Evolutionary conservation across 2,329 filamentous ascomycete species (phyloP), one percentile per base, ranked within the genome.

Genomic region (Rutstroemia sp.): DNA sequence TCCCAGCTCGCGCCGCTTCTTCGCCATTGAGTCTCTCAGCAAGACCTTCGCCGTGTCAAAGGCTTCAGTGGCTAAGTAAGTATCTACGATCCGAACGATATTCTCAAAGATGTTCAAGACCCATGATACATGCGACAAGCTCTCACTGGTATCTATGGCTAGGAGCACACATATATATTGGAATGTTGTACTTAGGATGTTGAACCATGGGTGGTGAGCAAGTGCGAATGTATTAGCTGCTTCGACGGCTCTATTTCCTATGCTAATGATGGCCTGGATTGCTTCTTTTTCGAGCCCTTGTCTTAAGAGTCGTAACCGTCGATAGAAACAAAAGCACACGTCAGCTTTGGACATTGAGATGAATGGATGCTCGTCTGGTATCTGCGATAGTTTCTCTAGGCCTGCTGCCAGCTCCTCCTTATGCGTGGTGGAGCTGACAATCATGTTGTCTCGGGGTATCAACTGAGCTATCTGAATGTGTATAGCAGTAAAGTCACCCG

Each of bases 81-180:
- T 60, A 37, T 64, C 38, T n/a, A 58, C 60, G 7, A 55, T 48
- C 3, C 55, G 19, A 2, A 57, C 52, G 9, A 57, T 56, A 19
- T 52, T 60, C 16, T 63, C 59, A 14, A 65, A 57, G 6, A 58
- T 60, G 14, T 61, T 58, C 37, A 64, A 21, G 7, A 63, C 57
- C 21, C 46, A 21, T 5, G 62, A 60, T 9, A 65, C 45, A 47
- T 64, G 57, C 3, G 51, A 44, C 2, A 65, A 42, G 44, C 62
- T 64, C 27, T 62, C 60, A 3, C 56, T 38, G 10, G 61, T 64
- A 8, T 49, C 56, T 10, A 65, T 53, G 5, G 60, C 58, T 1
- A 65, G 54, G 4, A 66, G 57, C 8, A 66, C 57, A 21, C 62
- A 64, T 5, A 63, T 46, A 34, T 59, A 56, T 12, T 64, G 63